Percentiles rank a stretch among this genome's conserved stretches.
These are phyloP conservation scores for Peniophora sp. DNA, from an alignment of 1,284 basidiomycete genomes.

Conservation along the genomic window DNA sequence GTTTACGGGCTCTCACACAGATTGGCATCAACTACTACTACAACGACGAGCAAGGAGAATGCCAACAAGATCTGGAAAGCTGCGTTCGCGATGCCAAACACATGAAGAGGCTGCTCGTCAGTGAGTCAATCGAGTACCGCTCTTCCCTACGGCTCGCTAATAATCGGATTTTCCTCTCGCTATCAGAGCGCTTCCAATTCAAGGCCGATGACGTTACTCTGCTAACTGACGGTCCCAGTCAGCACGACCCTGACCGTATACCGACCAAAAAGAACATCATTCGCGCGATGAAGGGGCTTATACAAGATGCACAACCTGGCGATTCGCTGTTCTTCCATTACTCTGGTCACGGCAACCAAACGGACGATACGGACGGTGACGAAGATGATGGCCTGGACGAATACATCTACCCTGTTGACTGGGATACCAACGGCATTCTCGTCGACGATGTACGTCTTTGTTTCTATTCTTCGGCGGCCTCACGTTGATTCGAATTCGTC, in stretches of 20 bases:
- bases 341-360: constrained; percentile 80
- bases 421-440: constrained; percentile 62
- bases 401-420: constrained; percentile 85
- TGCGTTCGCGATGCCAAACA: constrained; percentile 88
- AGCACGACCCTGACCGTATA: constrained; percentile 47
- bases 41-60: constrained; percentile 31
- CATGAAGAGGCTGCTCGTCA: constrained; percentile 63
- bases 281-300: constrained; percentile 90
- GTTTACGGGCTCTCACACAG: constrained; percentile 25
- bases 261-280: constrained; percentile 83
- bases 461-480: no score
- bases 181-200: constrained; percentile 60
- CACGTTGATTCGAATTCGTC: no score
- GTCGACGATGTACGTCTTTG: constrained; percentile 62
- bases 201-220: constrained; percentile 76
- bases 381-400: constrained; percentile 62
- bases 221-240: constrained; percentile 62
- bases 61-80: constrained; percentile 53
- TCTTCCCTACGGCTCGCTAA: background rate
- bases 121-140: constrained; percentile 35
- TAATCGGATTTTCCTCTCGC: constrained; percentile 1
- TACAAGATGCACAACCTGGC: constrained; percentile 67
- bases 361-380: constrained; percentile 67
- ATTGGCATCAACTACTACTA: constrained; percentile 83
- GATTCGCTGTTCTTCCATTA: constrained; percentile 92